These are phyloP conservation scores for Mucor circinelloides DNA, from an alignment of 371 early-diverging fungal species.

Conservation along the genomic window DNA sequence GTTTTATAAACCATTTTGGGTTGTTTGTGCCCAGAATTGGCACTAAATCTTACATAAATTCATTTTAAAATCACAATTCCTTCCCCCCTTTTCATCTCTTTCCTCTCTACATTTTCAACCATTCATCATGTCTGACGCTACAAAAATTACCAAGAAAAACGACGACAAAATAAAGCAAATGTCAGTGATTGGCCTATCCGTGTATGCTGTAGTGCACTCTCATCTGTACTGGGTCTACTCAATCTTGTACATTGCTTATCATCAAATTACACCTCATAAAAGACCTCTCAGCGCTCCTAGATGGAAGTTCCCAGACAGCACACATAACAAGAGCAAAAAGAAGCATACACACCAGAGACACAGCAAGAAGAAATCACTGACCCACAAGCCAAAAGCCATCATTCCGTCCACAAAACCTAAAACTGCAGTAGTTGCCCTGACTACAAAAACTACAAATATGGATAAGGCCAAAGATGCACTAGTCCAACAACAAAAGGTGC, in stretches of 20 bases:
- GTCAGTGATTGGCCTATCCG: constrained; percentile 1
- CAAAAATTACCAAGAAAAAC: not conserved
- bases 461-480: not conserved
- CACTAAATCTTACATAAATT: not conserved
- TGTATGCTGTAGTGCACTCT: constrained; percentile 19
- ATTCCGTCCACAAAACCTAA: constrained; percentile 3
- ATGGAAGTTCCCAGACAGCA: constrained; percentile 1
- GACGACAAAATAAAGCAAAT: not conserved
- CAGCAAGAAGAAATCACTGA: not conserved
- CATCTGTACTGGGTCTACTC: constrained; percentile 24
- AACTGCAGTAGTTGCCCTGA: not conserved
- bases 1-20: not conserved
- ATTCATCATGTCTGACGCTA: not conserved
- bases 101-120: not conserved
- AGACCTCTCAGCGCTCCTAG: not conserved
- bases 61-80: not conserved
- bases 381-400: not conserved
- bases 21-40: not conserved
- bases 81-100: not conserved
- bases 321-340: not conserved
- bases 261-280: constrained; percentile 2
- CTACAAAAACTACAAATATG: not conserved
- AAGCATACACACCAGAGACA: not conserved
- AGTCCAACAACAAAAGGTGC: not conserved
- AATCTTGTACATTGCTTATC: constrained; percentile 19